Evolutionary conservation across 176 grass and related monocot genomes (phyloP).

Genomic region (Musa acuminata): DNA sequence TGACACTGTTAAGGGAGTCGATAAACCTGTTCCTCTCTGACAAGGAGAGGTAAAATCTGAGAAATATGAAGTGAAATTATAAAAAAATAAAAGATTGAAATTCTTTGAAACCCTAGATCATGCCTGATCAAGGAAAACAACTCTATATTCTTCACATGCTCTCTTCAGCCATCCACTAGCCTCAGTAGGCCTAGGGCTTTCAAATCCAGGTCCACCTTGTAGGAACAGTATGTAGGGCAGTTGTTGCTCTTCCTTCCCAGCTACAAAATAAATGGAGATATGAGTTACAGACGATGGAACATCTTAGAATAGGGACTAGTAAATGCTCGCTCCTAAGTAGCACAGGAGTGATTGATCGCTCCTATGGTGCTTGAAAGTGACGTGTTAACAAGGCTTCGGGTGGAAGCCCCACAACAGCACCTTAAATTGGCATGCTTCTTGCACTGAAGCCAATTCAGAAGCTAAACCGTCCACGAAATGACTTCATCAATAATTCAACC

Average conservation of each 20-base stretch:
- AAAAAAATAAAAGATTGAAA: background rate
- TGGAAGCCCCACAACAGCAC: too few species aligned
- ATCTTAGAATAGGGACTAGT: too few species aligned
- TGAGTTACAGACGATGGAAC: background rate
- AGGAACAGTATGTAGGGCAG: constrained; percentile 74
- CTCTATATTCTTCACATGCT: constrained; percentile 67
- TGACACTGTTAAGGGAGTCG: constrained; percentile 72
- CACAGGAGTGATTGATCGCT: too few species aligned
- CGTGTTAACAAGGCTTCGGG: too few species aligned
- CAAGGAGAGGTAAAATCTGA: constrained; percentile 9
- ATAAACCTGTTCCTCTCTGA: constrained; percentile 82
- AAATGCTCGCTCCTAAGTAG: too few species aligned
- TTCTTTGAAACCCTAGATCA: background rate
- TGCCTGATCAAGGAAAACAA: constrained; percentile 83
- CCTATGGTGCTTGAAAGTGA: too few species aligned
- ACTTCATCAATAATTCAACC: too few species aligned
- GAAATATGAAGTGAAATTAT: constrained; percentile 9
- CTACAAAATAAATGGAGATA: constrained; percentile 25
- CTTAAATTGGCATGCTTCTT: too few species aligned
- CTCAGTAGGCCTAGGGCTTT: constrained; percentile 60
- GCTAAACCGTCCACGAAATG: too few species aligned
- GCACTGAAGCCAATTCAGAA: too few species aligned
- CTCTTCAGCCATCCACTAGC: constrained; percentile 88
- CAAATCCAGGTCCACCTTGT: constrained; percentile 91
- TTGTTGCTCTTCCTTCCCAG: constrained; percentile 56